These are phyloP conservation scores for Saccharomycopsis hybrid DNA, from an alignment of 1,139 yeast genomes.

Conservation along the genomic window DNA sequence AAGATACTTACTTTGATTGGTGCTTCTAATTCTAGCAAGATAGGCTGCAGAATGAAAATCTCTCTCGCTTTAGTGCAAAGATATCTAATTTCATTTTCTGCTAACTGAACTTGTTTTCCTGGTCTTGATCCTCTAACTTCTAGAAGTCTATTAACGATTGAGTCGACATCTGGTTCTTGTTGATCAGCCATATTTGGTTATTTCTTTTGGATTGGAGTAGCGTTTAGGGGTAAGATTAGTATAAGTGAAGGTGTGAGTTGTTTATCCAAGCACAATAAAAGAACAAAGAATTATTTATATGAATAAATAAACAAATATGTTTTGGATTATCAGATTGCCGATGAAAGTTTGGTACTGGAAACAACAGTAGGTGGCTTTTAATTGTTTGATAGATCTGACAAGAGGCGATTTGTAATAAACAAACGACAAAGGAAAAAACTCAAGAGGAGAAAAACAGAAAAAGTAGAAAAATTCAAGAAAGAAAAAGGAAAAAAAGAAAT, in stretches of 20 bases:
- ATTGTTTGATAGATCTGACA: background rate
- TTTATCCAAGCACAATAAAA: no score
- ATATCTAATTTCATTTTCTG: conserved; percentile 90
- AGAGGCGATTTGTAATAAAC: background rate
- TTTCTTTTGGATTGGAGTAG: no score
- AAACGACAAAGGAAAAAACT: background rate
- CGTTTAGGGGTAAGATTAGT: no score
- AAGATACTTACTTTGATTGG: conserved; percentile 71
- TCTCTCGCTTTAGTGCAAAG: conserved; percentile 97
- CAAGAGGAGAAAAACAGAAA: background rate
- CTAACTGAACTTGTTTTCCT: conserved; percentile 90
- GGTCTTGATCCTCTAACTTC: conserved; percentile 99
- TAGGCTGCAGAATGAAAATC: conserved; percentile 96
- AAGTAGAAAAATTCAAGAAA: no score
- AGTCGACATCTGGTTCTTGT: conserved; percentile 93
- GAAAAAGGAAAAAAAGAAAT: no score
- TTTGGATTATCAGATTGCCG: no score
- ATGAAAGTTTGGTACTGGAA: no score
- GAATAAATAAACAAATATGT: no score
- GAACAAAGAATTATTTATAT: no score
- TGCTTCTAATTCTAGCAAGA: conserved; percentile 89
- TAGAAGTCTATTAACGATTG: conserved; percentile 90
- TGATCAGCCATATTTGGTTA: conserved; percentile 25
- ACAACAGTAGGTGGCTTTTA: background rate
- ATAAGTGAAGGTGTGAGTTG: no score